phyloP scores from a whole-genome alignment of 768 basidiomycete genomes.

The Suillus subluteus region DNA sequence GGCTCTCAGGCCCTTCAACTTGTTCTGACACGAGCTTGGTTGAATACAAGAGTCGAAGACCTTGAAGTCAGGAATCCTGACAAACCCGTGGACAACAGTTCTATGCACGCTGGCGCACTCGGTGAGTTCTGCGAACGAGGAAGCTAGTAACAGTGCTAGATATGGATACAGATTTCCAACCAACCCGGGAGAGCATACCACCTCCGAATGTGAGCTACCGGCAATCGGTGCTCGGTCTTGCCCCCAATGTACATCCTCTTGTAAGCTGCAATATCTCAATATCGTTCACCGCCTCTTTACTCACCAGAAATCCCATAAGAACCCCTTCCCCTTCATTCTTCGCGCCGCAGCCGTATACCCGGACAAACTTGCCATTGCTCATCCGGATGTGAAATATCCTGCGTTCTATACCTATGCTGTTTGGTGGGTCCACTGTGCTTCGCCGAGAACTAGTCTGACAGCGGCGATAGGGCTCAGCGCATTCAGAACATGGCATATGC shows the following conservation, averaged over 20 bases:
- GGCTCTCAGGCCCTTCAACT: not conserved
- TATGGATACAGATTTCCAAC: too few species aligned
- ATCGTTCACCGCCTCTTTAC: not conserved
- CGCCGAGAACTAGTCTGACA: conserved; percentile 1
- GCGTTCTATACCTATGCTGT: conserved; percentile 69
- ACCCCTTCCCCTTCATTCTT: conserved; percentile 76
- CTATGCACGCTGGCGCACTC: too few species aligned
- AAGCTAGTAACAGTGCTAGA: too few species aligned
- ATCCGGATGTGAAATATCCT: conserved; percentile 63
- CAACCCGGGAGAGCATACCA: too few species aligned
- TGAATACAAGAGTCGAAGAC: not conserved
- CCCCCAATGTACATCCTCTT: too few species aligned
- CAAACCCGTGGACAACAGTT: too few species aligned
- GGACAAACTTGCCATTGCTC: conserved; percentile 73
- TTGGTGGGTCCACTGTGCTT: conserved; percentile 50
- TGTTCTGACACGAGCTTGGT: not conserved
- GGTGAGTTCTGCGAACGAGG: too few species aligned
- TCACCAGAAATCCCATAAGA: conserved; percentile 44
- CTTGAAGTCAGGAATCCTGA: conserved; percentile 18
- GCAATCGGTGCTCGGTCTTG: too few species aligned
- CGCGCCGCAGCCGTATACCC: conserved; percentile 81
- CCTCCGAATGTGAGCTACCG: too few species aligned
- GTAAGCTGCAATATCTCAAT: not conserved
- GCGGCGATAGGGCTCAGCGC: conserved; percentile 68
- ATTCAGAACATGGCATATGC: conserved; percentile 88